Conservation (phyloP, 2,329 filamentous ascomycete species). For the Zopfia rhizophila region DNA sequence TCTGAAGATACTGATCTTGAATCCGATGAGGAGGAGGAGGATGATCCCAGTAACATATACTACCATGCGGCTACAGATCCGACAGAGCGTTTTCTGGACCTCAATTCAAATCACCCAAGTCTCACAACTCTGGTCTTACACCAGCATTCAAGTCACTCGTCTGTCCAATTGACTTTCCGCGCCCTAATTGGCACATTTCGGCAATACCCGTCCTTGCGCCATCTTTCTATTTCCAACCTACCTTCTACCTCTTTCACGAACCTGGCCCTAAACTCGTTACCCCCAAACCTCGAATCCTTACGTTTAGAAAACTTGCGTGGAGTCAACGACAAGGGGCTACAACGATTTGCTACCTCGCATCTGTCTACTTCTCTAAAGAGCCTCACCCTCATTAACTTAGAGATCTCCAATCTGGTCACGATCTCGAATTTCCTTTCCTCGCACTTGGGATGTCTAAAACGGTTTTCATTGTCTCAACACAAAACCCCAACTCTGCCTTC, state of each 20-base stretch:
- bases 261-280: conserved; percentile 63
- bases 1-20: conserved; percentile 27
- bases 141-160: conserved; percentile 49
- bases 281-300: conserved; percentile 60
- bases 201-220: conserved; percentile 62
- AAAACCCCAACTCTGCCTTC: conserved; percentile 58
- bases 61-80: conserved; percentile 58
- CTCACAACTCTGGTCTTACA: conserved; percentile 65
- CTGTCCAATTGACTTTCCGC: conserved; percentile 62
- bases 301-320: conserved; percentile 66
- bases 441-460: conserved; percentile 55
- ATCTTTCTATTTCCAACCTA: conserved; percentile 66
- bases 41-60: conserved; percentile 32
- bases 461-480: conserved; percentile 65
- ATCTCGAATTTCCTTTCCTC: conserved; percentile 63
- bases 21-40: conserved; percentile 47
- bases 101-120: conserved; percentile 62
- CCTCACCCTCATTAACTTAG: conserved; percentile 64
- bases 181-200: conserved; percentile 65
- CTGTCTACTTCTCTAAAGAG: conserved; percentile 57
- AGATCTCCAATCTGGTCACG: conserved; percentile 62
- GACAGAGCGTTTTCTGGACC: conserved; percentile 64
- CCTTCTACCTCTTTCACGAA: conserved; percentile 66
- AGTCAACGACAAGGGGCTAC: conserved; percentile 65
- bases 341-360: conserved; percentile 60